Evolutionary conservation across 352 stramenopile species (phyloP).

Genomic region (Pythium plurisporium): DNA sequence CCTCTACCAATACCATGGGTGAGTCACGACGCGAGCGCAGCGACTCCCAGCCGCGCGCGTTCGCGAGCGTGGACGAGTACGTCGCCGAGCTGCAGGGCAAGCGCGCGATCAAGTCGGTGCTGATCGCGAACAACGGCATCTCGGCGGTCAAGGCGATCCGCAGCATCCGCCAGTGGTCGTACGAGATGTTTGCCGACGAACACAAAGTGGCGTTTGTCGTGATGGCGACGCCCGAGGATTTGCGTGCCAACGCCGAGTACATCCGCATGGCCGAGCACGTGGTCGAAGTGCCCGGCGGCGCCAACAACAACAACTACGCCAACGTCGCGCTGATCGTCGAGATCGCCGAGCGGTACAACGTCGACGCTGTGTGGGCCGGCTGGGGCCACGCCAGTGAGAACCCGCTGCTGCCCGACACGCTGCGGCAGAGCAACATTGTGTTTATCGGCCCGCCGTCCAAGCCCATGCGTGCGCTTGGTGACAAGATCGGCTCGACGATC

Average conservation of each 20-base stretch:
- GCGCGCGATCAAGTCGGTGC: conserved; percentile 93
- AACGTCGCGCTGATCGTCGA: conserved; percentile 99
- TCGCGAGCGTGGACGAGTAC: conserved; percentile 90
- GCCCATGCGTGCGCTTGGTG: conserved; percentile 98
- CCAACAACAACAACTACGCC: conserved; percentile 99
- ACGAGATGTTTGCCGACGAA: conserved; percentile 97
- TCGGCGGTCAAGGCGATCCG: conserved; percentile 99
- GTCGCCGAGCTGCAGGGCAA: conserved; percentile 87
- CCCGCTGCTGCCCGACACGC: conserved; percentile 93
- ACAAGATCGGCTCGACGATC: conserved; percentile 99
- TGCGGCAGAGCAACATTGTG: conserved; percentile 94
- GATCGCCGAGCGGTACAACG: conserved; percentile 94
- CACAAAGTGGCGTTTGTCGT: conserved; percentile 96
- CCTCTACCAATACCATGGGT: background rate
- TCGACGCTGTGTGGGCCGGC: conserved; percentile 98
- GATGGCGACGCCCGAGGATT: conserved; percentile 99
- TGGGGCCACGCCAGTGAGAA: conserved; percentile 99
- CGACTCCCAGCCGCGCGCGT: conserved; percentile 67
- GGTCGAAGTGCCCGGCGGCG: conserved; percentile 98
- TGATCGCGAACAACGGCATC: conserved; percentile 99
- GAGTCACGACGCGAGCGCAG: conserved; percentile 34
- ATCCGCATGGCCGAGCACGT: conserved; percentile 99
- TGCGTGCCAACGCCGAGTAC: conserved; percentile 99
- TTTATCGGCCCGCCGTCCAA: conserved; percentile 98
- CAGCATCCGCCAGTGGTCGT: conserved; percentile 97